Base-by-base conservation (phyloP, 2,329 filamentous ascomycete genomes). In the Trichoderma koningiopsis region DNA sequence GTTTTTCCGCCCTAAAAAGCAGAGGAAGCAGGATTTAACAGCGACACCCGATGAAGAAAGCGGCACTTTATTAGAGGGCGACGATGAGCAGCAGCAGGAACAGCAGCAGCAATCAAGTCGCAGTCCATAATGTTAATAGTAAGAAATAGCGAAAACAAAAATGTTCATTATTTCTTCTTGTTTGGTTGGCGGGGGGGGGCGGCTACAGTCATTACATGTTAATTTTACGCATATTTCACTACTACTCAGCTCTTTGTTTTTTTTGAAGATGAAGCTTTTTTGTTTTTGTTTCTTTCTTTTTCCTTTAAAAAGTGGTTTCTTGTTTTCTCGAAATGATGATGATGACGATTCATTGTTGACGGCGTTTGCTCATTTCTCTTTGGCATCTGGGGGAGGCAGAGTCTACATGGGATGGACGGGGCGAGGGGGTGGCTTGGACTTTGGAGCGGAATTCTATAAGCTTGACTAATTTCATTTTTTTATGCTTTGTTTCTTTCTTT, bases 1-100 rank as follows among this genome's bases (percentile, higher is more conserved):
- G 33, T 77, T 83, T 53, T 83, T 83, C 72, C 75, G 77, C 43
- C 73, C 79, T 5, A 77, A 73, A 63, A 76, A 75, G 68, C 79
- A 80, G 71, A 79, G 74, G 69, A 73, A 72, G 58, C 74, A 72
- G 35, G 74, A 76, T 43, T 13, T 35, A 35, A 14, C 33, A 35
- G 40, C 16, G 56, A 70, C 71, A 59, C 71, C 72, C 43, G 56
- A 71, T 31, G 70, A 68, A 61, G 72, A 71, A 43, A 68, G 66
- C 19, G 40, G 40, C 70, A 73, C 74, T 53, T 69, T 73, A 47
- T 70, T 74, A 52, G 73, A 75, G 58, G 72, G 75, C 62, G 35
- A 40, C 61, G 70, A 61, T 16, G 58, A 35, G 11, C 33, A 33
- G 33, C 27, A 27, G 27, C 27, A 27, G 27, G 58, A 35, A 3